phyloP scores from a whole-genome alignment of 1,139 yeast species.

The Yamadazyma triangularis region DNA sequence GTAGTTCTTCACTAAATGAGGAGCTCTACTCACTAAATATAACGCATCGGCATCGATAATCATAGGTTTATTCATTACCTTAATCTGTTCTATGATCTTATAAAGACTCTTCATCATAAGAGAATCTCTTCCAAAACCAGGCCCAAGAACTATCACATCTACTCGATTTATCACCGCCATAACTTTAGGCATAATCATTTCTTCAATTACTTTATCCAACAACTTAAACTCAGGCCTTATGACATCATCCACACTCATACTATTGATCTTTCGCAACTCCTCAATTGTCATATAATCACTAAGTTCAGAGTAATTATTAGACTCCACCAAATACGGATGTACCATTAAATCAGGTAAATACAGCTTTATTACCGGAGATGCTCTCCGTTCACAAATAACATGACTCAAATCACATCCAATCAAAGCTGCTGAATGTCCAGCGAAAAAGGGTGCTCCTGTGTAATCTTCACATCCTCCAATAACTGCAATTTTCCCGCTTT shows the following conservation, averaged over 20 bases:
- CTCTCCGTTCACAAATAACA: slow-evolving; percentile 72
- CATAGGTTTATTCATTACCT: slow-evolving; percentile 53
- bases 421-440: slow-evolving; percentile 78
- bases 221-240: slow-evolving; percentile 13
- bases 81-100: slow-evolving; percentile 54
- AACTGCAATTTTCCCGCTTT: slow-evolving; percentile 82
- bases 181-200: slow-evolving; percentile 52
- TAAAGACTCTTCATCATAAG: slow-evolving; percentile 60
- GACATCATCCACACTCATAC: slow-evolving; percentile 18
- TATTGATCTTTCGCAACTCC: slow-evolving; percentile 13
- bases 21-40: slow-evolving; percentile 53
- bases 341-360: slow-evolving; percentile 96
- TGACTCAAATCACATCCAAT: slow-evolving; percentile 90
- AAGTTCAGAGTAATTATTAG: slow-evolving; percentile 12
- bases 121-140: slow-evolving; percentile 86
- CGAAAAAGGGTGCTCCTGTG: slow-evolving; percentile 94
- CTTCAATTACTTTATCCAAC: slow-evolving; percentile 31
- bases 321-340: slow-evolving; percentile 71
- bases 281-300: slow-evolving; percentile 10
- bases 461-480: slow-evolving; percentile 95
- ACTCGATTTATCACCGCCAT: slow-evolving; percentile 53
- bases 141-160: slow-evolving; percentile 85
- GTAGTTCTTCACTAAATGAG: slow-evolving; percentile 48
- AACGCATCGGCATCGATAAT: slow-evolving; percentile 90
- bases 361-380: slow-evolving; percentile 77